Evolutionary conservation across 352 stramenopile genomes (phyloP).

Genomic region (Phytophthora hybrid): DNA sequence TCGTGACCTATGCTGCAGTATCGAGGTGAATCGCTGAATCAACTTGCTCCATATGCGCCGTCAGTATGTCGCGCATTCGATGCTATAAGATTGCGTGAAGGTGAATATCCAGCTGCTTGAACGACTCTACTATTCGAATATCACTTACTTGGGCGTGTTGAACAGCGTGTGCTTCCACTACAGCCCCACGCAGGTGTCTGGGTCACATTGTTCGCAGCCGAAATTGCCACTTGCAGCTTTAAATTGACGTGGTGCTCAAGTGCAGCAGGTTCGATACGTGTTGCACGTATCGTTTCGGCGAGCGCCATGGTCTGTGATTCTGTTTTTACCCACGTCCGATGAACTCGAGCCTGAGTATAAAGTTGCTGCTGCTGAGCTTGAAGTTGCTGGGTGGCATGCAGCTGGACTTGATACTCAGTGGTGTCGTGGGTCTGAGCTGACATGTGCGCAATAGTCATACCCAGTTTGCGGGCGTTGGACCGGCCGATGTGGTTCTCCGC

Average conservation of each 20-base stretch:
- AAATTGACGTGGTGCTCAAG: slow-evolving; percentile 12
- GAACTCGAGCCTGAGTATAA: slow-evolving; percentile 1
- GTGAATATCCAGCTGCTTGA: background rate
- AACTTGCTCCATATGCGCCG: slow-evolving; percentile 9
- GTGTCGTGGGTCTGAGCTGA: slow-evolving; percentile 1
- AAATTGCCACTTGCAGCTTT: slow-evolving; percentile 12
- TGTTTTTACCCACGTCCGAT: background rate
- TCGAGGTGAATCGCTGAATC: background rate
- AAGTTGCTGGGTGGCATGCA: slow-evolving; percentile 5
- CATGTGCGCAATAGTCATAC: slow-evolving; percentile 6
- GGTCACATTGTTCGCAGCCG: slow-evolving; percentile 3
- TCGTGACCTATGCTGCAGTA: background rate
- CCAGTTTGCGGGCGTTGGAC: background rate
- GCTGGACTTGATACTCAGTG: slow-evolving; percentile 1
- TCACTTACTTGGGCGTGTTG: slow-evolving; percentile 8
- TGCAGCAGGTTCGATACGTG: background rate
- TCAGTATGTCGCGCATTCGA: background rate
- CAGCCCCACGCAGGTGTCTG: slow-evolving; percentile 1
- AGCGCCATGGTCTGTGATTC: background rate
- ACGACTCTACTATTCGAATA: background rate
- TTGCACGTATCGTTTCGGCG: slow-evolving; percentile 9
- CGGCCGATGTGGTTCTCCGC: background rate
- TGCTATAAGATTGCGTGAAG: slow-evolving; percentile 1
- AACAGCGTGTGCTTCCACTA: slow-evolving; percentile 6
- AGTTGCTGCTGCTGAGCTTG: slow-evolving; percentile 5